Evolutionary conservation across 1,139 yeast genomes (phyloP).

Genomic region (Geotrichum reessii): DNA sequence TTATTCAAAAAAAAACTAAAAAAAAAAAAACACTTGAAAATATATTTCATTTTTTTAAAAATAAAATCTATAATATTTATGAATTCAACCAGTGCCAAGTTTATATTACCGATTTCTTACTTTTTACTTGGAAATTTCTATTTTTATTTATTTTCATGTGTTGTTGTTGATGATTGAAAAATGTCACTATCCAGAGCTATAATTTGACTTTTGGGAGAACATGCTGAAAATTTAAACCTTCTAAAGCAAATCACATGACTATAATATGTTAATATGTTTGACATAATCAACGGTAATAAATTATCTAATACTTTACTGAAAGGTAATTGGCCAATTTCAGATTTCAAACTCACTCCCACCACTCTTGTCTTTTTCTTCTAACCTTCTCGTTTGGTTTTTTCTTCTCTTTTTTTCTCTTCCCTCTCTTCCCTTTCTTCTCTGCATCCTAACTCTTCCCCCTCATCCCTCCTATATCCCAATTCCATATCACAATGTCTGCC

Average conservation of each 20-base stretch:
- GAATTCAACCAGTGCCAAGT: no score
- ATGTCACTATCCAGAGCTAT: no score
- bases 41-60: no score
- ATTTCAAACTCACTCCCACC: neutral
- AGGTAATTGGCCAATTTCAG: neutral
- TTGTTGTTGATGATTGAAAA: neutral
- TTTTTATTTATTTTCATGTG: neutral
- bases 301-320: neutral
- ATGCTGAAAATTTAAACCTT: no score
- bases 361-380: neutral
- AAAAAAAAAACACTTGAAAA: neutral
- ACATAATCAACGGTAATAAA: neutral
- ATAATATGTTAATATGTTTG: neutral
- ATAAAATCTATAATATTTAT: no score
- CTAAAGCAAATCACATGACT: neutral
- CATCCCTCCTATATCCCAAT: neutral
- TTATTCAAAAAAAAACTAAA: no score
- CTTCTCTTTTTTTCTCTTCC: conserved; percentile 6
- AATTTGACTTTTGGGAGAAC: no score
- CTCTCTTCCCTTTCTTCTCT: conserved; percentile 5
- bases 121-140: no score
- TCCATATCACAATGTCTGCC: conserved; percentile 15
- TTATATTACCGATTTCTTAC: no score
- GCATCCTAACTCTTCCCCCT: conserved; percentile 7
- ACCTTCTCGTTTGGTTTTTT: neutral